Percentiles rank a stretch among this genome's conserved stretches.
phyloP scores from a whole-genome alignment of 208 protist genomes.

The Angomonas ambiguus region DNA sequence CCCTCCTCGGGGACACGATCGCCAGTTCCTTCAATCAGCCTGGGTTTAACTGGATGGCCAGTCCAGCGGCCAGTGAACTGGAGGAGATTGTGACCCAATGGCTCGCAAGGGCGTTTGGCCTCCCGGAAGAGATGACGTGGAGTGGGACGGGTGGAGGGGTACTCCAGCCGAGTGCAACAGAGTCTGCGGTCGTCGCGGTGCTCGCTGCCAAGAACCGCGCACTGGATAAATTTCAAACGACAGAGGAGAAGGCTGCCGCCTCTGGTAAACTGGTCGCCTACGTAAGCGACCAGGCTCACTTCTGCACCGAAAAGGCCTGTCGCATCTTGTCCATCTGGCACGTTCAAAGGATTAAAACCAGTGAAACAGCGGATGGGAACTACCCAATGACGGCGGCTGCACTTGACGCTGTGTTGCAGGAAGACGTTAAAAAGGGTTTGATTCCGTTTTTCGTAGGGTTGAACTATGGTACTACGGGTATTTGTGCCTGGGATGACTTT shows the following conservation, averaged over 20 bases:
- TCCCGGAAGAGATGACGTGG: constrained; percentile 45
- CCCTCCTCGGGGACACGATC: constrained; percentile 58
- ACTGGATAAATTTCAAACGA: constrained; percentile 13
- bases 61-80: constrained; percentile 51
- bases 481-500: constrained; percentile 52
- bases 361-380: constrained; percentile 23
- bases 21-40: constrained; percentile 38
- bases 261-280: constrained; percentile 40
- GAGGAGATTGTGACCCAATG: constrained; percentile 66
- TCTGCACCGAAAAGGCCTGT: constrained; percentile 46
- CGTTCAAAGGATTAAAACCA: constrained; percentile 23
- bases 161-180: constrained; percentile 48
- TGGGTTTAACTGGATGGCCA: constrained; percentile 61
- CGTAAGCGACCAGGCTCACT: constrained; percentile 46
- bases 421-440: constrained; percentile 37
- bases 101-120: constrained; percentile 33
- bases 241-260: constrained; percentile 22
- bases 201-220: constrained; percentile 43
- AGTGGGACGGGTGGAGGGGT: constrained; percentile 37
- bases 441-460: constrained; percentile 45
- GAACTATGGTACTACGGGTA: constrained; percentile 52
- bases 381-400: constrained; percentile 34
- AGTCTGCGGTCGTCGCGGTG: constrained; percentile 36
- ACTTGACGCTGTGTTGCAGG: constrained; percentile 28
- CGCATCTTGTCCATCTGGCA: constrained; percentile 36